These are phyloP conservation scores for Ascochyta viciae-villosae DNA, from an alignment of 2,329 filamentous ascomycete genomes.

Conservation along the genomic window DNA sequence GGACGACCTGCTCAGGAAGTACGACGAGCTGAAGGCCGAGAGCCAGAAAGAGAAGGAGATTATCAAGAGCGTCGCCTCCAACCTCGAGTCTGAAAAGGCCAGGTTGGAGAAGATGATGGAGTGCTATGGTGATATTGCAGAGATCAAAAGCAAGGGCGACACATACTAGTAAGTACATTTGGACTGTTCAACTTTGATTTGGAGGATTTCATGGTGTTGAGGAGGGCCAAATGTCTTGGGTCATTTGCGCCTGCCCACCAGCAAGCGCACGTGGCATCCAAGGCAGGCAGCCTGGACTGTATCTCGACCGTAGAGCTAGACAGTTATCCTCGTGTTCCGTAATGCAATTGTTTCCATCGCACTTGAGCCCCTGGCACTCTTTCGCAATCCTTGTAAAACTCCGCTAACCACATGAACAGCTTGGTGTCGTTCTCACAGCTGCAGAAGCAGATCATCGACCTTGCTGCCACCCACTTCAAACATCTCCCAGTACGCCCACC, in stretches of 20 bases:
- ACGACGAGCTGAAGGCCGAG: conserved; percentile 41
- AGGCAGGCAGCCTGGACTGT: conserved; percentile 21
- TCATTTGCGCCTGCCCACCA: conserved; percentile 17
- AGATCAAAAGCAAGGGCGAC: conserved; percentile 54
- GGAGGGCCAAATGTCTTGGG: conserved; percentile 22
- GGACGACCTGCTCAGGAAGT: conserved; percentile 45
- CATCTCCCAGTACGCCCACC: conserved; percentile 60
- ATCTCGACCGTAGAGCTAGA: conserved; percentile 20
- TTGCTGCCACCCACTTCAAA: conserved; percentile 60
- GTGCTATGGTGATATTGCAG: conserved; percentile 51
- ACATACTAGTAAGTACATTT: conserved; percentile 53
- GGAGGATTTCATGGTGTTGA: conserved; percentile 19
- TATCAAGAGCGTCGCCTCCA: conserved; percentile 49
- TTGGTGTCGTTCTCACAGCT: conserved; percentile 61
- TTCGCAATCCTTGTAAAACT: conserved; percentile 13
- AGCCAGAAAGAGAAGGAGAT: conserved; percentile 47
- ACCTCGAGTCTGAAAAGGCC: conserved; percentile 51
- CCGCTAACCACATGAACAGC: conserved; percentile 46
- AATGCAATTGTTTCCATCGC: conserved; percentile 37
- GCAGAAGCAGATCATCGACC: conserved; percentile 58
- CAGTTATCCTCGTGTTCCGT: conserved; percentile 19
- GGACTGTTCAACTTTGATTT: conserved; percentile 28
- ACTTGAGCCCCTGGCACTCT: conserved; percentile 14
- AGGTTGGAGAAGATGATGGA: conserved; percentile 54
- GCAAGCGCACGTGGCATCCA: conserved; percentile 18